Evolutionary conservation across 2,329 filamentous ascomycete species (phyloP).

Genomic region (Dothideomycetes sp.): DNA sequence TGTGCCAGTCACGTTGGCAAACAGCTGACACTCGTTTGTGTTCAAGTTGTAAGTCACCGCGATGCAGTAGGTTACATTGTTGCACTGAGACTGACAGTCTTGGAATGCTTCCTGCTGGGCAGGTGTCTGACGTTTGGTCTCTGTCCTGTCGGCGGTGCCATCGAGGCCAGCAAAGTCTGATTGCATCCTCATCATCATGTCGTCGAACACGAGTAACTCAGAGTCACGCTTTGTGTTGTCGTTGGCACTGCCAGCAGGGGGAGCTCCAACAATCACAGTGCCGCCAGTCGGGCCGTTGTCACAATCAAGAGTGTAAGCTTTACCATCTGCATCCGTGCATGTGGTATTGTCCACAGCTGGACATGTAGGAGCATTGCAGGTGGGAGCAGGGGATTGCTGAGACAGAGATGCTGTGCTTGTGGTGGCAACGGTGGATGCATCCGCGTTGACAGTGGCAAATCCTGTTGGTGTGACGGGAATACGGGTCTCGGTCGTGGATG

Average conservation of each 20-base stretch:
- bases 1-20: slow-evolving; percentile 2
- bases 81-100: slow-evolving; percentile 7
- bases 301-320: slow-evolving; percentile 6
- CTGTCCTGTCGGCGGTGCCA: not conserved
- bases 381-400: slow-evolving; percentile 4
- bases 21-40: slow-evolving; percentile 1
- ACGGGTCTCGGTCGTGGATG: not conserved
- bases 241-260: not conserved
- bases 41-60: slow-evolving; percentile 8
- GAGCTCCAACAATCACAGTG: slow-evolving; percentile 7
- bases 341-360: slow-evolving; percentile 3
- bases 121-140: not conserved
- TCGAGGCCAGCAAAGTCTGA: not conserved
- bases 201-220: slow-evolving; percentile 9
- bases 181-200: slow-evolving; percentile 7
- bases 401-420: slow-evolving; percentile 7
- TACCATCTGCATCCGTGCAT: slow-evolving; percentile 12
- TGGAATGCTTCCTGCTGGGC: slow-evolving; percentile 8
- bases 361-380: slow-evolving; percentile 6
- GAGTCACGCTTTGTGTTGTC: slow-evolving; percentile 5
- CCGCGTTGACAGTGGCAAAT: slow-evolving; percentile 2
- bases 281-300: slow-evolving; percentile 7
- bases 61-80: not conserved
- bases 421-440: not conserved
- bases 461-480: slow-evolving; percentile 5